Evolutionary conservation across 768 basidiomycete species (phyloP).

Genomic region (Cytidiella melzeri): DNA sequence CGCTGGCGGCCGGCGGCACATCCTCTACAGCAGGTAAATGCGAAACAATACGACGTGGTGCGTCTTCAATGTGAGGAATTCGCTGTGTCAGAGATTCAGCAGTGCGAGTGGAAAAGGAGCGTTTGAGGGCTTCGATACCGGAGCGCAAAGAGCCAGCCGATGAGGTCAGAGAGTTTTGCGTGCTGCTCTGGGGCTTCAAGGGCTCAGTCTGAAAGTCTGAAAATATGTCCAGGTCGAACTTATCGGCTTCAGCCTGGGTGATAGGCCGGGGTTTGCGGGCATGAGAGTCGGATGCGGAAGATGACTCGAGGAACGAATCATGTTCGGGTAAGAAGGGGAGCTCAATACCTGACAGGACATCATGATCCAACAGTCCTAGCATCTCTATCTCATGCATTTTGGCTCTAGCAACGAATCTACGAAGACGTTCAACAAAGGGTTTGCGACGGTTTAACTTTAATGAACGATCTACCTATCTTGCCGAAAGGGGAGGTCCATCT

Average conservation of each 20-base stretch:
- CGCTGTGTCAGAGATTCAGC: constrained; percentile 33
- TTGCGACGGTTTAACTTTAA: constrained; percentile 1
- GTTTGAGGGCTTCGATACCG: constrained; percentile 28
- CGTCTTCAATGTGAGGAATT: constrained; percentile 68
- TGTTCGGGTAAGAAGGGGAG: constrained; percentile 71
- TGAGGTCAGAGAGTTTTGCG: constrained; percentile 37
- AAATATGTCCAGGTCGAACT: constrained; percentile 71
- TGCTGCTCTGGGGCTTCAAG: constrained; percentile 21
- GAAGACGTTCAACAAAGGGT: constrained; percentile 1
- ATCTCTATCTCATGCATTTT: constrained; percentile 97
- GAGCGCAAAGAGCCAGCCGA: constrained; percentile 27
- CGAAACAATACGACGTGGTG: constrained; percentile 46
- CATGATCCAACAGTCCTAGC: constrained; percentile 87
- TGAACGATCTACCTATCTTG: constrained; percentile 51
- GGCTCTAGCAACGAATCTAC: constrained; percentile 87
- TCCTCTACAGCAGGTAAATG: too few species aligned
- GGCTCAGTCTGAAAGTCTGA: constrained; percentile 35
- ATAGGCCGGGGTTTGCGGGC: constrained; percentile 3
- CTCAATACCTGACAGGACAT: constrained; percentile 83
- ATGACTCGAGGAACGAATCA: constrained; percentile 23
- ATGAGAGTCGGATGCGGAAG: constrained; percentile 10
- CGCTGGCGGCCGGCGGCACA: too few species aligned
- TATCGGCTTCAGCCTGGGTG: constrained; percentile 56
- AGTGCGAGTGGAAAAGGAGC: constrained; percentile 30
- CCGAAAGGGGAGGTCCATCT: constrained; percentile 80